phyloP scores from a whole-genome alignment of 768 basidiomycete genomes.

The Serendipita vermifera region DNA sequence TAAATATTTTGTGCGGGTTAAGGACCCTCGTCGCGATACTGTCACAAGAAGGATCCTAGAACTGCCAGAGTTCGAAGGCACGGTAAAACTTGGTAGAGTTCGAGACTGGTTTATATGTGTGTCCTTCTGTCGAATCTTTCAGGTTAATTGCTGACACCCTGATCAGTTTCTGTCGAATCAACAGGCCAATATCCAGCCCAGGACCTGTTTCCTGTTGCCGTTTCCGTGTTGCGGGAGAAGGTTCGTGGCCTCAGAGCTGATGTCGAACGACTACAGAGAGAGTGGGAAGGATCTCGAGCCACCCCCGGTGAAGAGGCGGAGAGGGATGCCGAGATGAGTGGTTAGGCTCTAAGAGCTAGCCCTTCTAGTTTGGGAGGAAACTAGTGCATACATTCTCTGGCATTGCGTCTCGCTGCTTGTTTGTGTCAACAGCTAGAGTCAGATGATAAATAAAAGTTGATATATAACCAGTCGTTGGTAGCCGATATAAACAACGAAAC shows the following conservation, averaged over 20 bases:
- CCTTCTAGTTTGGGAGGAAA: too few relatives aligned
- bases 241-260: slow-evolving; percentile 46
- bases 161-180: slow-evolving; percentile 49
- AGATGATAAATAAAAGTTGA: too few relatives aligned
- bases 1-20: slow-evolving; percentile 48
- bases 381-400: too few relatives aligned
- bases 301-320: slow-evolving; percentile 12
- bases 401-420: too few relatives aligned
- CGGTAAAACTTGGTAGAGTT: slow-evolving; percentile 70
- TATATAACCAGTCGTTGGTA: too few relatives aligned
- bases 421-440: too few relatives aligned
- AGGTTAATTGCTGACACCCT: not conserved
- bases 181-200: slow-evolving; percentile 81
- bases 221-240: slow-evolving; percentile 73
- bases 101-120: slow-evolving; percentile 88
- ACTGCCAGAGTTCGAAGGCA: slow-evolving; percentile 78
- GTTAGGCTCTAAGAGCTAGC: too few relatives aligned
- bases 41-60: slow-evolving; percentile 87
- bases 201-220: slow-evolving; percentile 64
- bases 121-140: slow-evolving; percentile 21
- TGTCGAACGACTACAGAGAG: slow-evolving; percentile 42
- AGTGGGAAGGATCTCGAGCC: slow-evolving; percentile 20
- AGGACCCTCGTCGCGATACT: slow-evolving; percentile 55
- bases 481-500: too few relatives aligned
- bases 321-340: slow-evolving; percentile 45